Conservation (phyloP, 164 flowering plant genomes). For the Vitis labrusca region DNA sequence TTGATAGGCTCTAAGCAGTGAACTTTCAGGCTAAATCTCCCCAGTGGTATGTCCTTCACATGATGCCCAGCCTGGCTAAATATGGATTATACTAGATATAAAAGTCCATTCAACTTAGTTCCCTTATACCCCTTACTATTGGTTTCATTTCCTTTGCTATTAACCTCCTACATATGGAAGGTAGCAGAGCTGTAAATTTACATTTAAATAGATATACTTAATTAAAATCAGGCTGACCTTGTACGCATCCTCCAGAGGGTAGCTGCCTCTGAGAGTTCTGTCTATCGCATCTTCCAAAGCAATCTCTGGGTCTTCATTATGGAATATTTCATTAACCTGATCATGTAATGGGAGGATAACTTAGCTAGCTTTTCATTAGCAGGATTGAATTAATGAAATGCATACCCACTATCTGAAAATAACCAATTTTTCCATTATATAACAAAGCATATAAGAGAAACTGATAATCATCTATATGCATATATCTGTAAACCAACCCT, state of each 20-base stretch:
- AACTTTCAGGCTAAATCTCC: too few species aligned
- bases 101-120: too few species aligned
- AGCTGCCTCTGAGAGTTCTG: slow-evolving; percentile 46
- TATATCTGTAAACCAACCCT: too few species aligned
- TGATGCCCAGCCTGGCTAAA: background rate
- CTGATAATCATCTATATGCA: too few species aligned
- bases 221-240: slow-evolving; percentile 37
- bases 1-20: too few species aligned
- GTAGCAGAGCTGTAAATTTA: too few species aligned
- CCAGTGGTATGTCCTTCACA: too few species aligned
- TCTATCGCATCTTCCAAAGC: slow-evolving; percentile 55
- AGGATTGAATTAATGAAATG: background rate
- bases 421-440: too few species aligned
- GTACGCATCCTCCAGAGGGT: slow-evolving; percentile 55
- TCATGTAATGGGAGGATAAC: background rate
- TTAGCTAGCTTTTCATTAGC: background rate
- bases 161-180: background rate
- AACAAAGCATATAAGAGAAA: too few species aligned
- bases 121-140: too few species aligned
- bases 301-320: slow-evolving; percentile 40
- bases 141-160: background rate
- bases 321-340: slow-evolving; percentile 53
- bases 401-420: too few species aligned
- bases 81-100: background rate
- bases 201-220: background rate